Evolutionary conservation across 192 early-diverging fungal genomes (phyloP).

Genomic region (Phycomyces nitens): DNA sequence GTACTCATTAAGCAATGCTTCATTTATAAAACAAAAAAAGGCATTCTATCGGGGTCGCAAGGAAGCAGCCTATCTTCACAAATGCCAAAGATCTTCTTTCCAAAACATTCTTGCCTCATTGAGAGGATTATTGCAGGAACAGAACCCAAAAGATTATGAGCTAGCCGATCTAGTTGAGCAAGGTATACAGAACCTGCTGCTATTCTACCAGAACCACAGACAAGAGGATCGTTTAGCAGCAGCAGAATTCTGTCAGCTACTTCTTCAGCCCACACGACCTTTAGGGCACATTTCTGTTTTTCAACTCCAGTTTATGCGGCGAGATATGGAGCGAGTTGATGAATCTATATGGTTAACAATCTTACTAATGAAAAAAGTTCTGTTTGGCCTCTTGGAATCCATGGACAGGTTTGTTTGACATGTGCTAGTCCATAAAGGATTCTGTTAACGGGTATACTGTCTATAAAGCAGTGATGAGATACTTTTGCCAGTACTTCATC

Average conservation of each 20-base stretch:
- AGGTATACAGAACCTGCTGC: neutral
- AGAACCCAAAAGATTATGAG: neutral
- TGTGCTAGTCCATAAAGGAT: neutral
- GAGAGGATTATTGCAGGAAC: too few relatives aligned
- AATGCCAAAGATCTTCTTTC: conserved; percentile 11
- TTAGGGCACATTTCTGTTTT: neutral
- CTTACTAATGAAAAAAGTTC: conserved; percentile 17
- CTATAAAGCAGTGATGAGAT: too few relatives aligned
- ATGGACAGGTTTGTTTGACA: neutral
- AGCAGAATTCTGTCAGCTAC: neutral
- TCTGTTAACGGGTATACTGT: too few relatives aligned
- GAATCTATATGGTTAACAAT: neutral
- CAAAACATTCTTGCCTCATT: neutral
- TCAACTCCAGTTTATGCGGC: conserved; percentile 1
- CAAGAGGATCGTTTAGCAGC: neutral
- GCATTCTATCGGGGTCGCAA: conserved; percentile 57
- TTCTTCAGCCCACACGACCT: neutral
- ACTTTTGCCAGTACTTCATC: too few relatives aligned
- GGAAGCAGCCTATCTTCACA: conserved; percentile 28
- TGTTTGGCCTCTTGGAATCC: neutral
- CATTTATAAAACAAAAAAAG: too few relatives aligned
- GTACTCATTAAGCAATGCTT: neutral
- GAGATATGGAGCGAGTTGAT: neutral
- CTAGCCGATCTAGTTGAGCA: neutral
- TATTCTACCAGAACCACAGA: conserved; percentile 11